Conservation (phyloP, 768 basidiomycete genomes). For the Albatrellus ellisii region DNA sequence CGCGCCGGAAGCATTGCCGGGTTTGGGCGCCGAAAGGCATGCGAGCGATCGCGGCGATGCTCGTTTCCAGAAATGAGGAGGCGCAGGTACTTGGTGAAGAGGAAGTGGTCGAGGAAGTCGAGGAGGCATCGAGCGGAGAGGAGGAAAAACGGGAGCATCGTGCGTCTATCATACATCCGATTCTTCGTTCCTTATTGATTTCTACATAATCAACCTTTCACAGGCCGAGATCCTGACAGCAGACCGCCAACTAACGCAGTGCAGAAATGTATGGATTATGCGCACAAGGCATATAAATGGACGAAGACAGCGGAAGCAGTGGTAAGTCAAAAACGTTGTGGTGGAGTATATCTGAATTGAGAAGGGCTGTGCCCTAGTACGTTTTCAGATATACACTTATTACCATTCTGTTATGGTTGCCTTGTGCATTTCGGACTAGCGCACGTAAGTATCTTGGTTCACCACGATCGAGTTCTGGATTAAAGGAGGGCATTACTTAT, state of each 20-base stretch:
- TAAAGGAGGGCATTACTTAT: slow-evolving; percentile 3
- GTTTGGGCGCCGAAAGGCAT: slow-evolving; percentile 40
- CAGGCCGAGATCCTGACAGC: slow-evolving; percentile 35
- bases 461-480: too few relatives aligned
- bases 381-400: slow-evolving; percentile 36
- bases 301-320: slow-evolving; percentile 27
- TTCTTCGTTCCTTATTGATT: not conserved
- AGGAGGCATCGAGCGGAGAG: slow-evolving; percentile 16
- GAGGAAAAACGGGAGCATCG: slow-evolving; percentile 9
- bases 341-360: not conserved
- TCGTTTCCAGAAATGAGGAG: slow-evolving; percentile 15
- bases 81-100: slow-evolving; percentile 18
- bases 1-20: slow-evolving; percentile 24
- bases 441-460: slow-evolving; percentile 32
- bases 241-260: slow-evolving; percentile 28
- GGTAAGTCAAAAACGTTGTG: slow-evolving; percentile 15
- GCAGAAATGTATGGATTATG: slow-evolving; percentile 25
- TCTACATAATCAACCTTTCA: not conserved
- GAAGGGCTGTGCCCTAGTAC: slow-evolving; percentile 22
- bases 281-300: slow-evolving; percentile 28
- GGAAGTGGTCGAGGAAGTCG: slow-evolving; percentile 19
- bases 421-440: slow-evolving; percentile 26
- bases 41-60: slow-evolving; percentile 18
- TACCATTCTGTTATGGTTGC: slow-evolving; percentile 39
- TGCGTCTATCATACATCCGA: slow-evolving; percentile 3